Percentiles rank a stretch among this genome's conserved stretches.
Conservation (phyloP, 371 early-diverging fungal species). For the Mucor racemosus region DNA sequence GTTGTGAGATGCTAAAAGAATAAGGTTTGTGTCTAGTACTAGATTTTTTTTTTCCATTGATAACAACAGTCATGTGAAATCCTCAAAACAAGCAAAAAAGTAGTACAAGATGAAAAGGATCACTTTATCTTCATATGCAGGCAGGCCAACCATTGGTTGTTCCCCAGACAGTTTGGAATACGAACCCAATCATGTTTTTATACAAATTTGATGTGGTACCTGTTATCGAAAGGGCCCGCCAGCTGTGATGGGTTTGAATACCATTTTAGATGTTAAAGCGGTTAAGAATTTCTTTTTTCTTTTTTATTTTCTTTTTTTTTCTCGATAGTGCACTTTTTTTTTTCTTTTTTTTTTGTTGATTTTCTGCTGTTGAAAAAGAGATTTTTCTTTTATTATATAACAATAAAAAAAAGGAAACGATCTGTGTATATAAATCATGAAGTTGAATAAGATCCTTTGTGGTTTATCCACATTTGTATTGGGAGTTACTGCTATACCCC, state of each 20-base stretch:
- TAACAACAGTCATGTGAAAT: neutral
- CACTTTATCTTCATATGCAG: slow-evolving; percentile 5
- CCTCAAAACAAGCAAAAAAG: neutral
- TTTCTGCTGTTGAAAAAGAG: neutral
- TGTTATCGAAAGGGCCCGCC: neutral
- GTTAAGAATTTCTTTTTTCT: neutral
- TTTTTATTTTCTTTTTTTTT: slow-evolving; percentile 9
- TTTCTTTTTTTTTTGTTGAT: slow-evolving; percentile 9
- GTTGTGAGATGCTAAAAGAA: too few species aligned
- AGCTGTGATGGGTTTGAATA: neutral
- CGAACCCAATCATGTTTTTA: slow-evolving; percentile 2
- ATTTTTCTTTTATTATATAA: neutral
- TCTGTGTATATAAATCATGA: slow-evolving; percentile 17
- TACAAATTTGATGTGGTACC: slow-evolving; percentile 1
- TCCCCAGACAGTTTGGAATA: neutral
- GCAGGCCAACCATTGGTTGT: neutral
- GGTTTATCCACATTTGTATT: slow-evolving; percentile 24
- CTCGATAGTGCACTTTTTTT: neutral
- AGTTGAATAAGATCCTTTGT: slow-evolving; percentile 25
- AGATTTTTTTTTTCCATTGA: too few species aligned
- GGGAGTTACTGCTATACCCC: slow-evolving; percentile 30
- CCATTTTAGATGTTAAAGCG: neutral
- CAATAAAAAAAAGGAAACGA: neutral
- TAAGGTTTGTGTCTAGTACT: too few species aligned
- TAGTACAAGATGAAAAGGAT: slow-evolving; percentile 16